Evolutionary conservation across 768 basidiomycete genomes (phyloP), one percentile per base, ranked within the genome.

Genomic region (Wakefieldia striispora): DNA sequence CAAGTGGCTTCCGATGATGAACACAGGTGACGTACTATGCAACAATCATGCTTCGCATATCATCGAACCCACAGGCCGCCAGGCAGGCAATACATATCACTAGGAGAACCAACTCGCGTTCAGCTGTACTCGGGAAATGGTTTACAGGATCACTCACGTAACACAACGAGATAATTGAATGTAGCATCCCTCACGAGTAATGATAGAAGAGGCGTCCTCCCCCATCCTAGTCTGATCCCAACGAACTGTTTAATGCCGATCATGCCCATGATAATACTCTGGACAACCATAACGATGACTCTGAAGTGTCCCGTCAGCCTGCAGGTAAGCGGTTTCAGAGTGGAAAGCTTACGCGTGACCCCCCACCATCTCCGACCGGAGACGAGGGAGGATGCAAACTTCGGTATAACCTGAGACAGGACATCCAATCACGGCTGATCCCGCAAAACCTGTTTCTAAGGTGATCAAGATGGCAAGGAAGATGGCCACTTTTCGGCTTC

Each of bases 111-210:
- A 11, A 29, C 27, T 2, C 6, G 12, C 12, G 13, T 49, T 38
- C 39, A 36, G 19, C 24, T 17, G 8, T 5, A 16, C 23, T 16
- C 16, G 41, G n/a, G n/a, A 6, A 19, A 38, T 19, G 12, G 13
- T 24, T 29, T 21, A 4, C 7, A 21, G 19, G 20, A 17, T 36
- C 31, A 53, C 54, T 55, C 47, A 77, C 78, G 46, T 49, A 75
- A 73, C 9, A 77, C 51, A 3, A 72, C 38, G 26, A 72, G 37
- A 57, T 75, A 77, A 1, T 74, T 72, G 65, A 72, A 71, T 4
- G 72, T 70, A 7, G 77, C 72, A 57, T 79, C 78, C 71, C 57
- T 75, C 64, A 13, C 78, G 62, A 39, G 77, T 52, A 65, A 50
- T 12, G 75, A 53, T 6, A 78, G 57, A 7, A 78, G 57, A 0